Conservation (phyloP, 1,284 basidiomycete genomes). For the Leccinum pallidistipes region DNA sequence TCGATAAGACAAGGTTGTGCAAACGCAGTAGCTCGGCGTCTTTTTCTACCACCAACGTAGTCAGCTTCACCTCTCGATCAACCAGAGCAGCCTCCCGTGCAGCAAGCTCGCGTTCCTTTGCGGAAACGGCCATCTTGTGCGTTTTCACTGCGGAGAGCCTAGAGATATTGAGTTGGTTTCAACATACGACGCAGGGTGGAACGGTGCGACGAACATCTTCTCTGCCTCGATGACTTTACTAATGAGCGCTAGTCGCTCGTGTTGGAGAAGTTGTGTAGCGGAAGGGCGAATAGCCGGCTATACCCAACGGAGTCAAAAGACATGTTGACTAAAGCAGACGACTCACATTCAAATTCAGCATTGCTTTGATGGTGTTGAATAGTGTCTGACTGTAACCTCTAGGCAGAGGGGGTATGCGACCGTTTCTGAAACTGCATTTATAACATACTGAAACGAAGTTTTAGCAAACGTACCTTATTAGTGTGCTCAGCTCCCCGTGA, state of each 20-base stretch:
- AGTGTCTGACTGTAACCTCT: constrained; percentile 77
- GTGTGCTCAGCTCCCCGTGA: constrained; percentile 79
- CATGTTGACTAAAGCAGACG: not conserved
- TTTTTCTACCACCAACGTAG: constrained; percentile 49
- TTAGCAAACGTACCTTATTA: constrained; percentile 60
- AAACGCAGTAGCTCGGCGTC: constrained; percentile 58
- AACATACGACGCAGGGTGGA: not conserved
- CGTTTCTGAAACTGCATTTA: constrained; percentile 51
- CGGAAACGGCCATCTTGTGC: constrained; percentile 53
- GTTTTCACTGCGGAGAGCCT: constrained; percentile 64
- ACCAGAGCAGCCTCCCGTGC: constrained; percentile 55
- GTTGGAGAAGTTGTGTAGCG: constrained; percentile 73
- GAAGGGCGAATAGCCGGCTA: constrained; percentile 85
- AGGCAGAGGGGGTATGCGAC: constrained; percentile 84
- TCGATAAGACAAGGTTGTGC: constrained; percentile 40
- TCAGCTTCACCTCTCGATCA: constrained; percentile 55
- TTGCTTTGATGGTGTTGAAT: constrained; percentile 75
- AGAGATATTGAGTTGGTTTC: constrained; percentile 1
- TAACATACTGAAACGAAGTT: not conserved
- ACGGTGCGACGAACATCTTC: constrained; percentile 59
- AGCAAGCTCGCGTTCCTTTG: constrained; percentile 65
- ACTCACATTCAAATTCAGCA: constrained; percentile 83
- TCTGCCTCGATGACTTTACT: constrained; percentile 75
- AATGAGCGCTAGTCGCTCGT: constrained; percentile 74
- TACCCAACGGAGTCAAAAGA: not conserved